A percentile compares a stretch with the other conserved stretches of the same genome.
Conservation (phyloP, 2,329 filamentous ascomycete genomes). For the Clonostachys sp. region DNA sequence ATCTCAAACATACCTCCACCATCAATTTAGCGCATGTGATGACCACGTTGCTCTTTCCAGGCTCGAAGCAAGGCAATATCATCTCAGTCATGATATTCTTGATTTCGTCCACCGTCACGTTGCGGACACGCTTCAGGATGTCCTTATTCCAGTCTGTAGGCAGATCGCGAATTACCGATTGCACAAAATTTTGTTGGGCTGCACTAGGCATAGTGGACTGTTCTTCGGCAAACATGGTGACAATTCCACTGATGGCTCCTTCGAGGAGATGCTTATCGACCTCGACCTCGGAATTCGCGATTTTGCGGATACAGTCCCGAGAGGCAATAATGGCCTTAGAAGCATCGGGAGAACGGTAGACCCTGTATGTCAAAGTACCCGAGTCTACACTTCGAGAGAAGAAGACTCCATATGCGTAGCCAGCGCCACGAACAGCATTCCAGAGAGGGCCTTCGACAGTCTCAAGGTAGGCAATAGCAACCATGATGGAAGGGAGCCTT, state of each 20-base stretch:
- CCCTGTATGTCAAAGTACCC: constrained; percentile 76
- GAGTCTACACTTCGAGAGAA: constrained; percentile 76
- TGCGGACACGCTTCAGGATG: constrained; percentile 72
- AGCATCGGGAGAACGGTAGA: constrained; percentile 87
- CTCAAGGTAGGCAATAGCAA: constrained; percentile 87
- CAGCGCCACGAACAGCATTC: constrained; percentile 87
- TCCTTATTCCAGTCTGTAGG: constrained; percentile 73
- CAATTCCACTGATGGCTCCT: constrained; percentile 85
- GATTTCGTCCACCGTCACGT: constrained; percentile 73
- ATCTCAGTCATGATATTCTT: constrained; percentile 68
- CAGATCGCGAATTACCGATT: constrained; percentile 73
- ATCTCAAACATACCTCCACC: constrained; percentile 58
- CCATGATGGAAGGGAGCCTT: constrained; percentile 75
- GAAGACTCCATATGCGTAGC: constrained; percentile 83
- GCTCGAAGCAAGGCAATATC: constrained; percentile 74
- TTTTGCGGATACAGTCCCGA: constrained; percentile 67
- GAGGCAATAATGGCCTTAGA: constrained; percentile 81
- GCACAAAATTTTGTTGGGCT: constrained; percentile 77
- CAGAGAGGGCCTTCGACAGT: constrained; percentile 92
- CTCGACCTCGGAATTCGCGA: constrained; percentile 64
- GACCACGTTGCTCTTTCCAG: constrained; percentile 77
- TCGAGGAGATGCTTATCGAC: constrained; percentile 83
- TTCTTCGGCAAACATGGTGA: constrained; percentile 81
- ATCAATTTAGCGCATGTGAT: constrained; percentile 84
- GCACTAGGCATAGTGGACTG: constrained; percentile 81